Conservation (phyloP, 768 basidiomycete species). For the Mycena rebaudengoi region DNA sequence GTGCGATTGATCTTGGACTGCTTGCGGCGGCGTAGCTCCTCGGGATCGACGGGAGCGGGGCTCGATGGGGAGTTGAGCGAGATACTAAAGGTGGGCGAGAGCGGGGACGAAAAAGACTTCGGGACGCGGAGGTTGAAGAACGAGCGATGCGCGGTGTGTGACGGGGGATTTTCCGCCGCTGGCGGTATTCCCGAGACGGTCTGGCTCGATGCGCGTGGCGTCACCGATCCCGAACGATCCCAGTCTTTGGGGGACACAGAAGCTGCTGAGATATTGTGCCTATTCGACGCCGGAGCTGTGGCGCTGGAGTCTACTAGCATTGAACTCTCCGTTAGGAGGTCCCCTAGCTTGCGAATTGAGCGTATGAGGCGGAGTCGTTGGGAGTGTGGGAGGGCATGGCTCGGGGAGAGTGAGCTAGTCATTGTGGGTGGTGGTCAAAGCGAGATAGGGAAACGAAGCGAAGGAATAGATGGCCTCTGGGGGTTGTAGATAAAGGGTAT, state of each 20-base stretch:
- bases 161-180: neutral
- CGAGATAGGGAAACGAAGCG: neutral
- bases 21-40: constrained; percentile 15
- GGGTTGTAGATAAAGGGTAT: no score
- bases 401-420: constrained; percentile 8
- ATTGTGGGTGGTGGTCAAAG: neutral
- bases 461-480: no score
- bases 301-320: neutral
- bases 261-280: no score
- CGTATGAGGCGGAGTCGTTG: constrained; percentile 26
- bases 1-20: constrained; percentile 24
- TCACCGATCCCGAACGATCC: no score
- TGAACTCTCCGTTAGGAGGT: constrained; percentile 21
- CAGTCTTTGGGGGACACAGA: neutral
- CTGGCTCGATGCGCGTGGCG: neutral
- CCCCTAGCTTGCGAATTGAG: constrained; percentile 22
- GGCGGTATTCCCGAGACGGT: neutral
- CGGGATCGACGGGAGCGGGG: constrained; percentile 11
- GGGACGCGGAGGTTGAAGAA: constrained; percentile 23
- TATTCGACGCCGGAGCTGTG: neutral
- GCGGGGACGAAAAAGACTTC: constrained; percentile 2
- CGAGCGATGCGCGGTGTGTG: neutral
- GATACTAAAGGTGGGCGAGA: constrained; percentile 12
- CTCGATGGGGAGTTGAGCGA: neutral
- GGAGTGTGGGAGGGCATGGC: constrained; percentile 13